Conservation (phyloP, 2,329 filamentous ascomycete genomes). For the Cladosporium sp. region DNA sequence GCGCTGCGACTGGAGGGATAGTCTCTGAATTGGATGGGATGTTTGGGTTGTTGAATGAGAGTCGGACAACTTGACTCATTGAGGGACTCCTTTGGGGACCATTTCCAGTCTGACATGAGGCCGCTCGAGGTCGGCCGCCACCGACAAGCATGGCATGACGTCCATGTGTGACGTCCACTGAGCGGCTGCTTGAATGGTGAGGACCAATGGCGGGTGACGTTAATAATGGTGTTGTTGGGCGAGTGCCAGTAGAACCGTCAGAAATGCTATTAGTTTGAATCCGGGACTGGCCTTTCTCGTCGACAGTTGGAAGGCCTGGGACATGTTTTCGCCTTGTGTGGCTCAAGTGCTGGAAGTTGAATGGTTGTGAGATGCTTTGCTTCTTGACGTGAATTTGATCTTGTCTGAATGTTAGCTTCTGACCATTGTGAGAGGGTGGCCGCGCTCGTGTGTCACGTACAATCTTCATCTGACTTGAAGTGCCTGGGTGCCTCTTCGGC, state of each 20-base stretch:
- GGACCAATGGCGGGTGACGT: slow-evolving; percentile 1
- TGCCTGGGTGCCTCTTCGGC: background rate
- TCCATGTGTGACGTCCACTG: slow-evolving; percentile 11
- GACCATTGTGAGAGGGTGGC: background rate
- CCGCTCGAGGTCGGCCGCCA: slow-evolving; percentile 3
- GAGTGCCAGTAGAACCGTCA: slow-evolving; percentile 18
- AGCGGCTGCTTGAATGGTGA: slow-evolving; percentile 13
- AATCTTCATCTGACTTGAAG: slow-evolving; percentile 12
- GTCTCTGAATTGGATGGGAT: background rate
- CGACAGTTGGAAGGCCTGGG: slow-evolving; percentile 52
- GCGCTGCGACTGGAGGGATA: slow-evolving; percentile 5
- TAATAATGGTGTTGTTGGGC: slow-evolving; percentile 19
- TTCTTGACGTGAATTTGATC: slow-evolving; percentile 41
- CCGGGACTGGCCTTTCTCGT: slow-evolving; percentile 53
- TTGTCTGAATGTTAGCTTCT: slow-evolving; percentile 18
- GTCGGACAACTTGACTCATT: background rate
- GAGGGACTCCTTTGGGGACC: background rate
- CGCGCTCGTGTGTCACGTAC: slow-evolving; percentile 4
- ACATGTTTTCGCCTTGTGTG: slow-evolving; percentile 59
- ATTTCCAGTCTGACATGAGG: slow-evolving; percentile 8
- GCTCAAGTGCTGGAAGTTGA: slow-evolving; percentile 64
- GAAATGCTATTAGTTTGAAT: slow-evolving; percentile 45
- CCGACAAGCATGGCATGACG: background rate
- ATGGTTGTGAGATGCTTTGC: slow-evolving; percentile 59
- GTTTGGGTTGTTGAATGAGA: slow-evolving; percentile 5